Percentiles rank a stretch among this genome's conserved stretches.
Evolutionary conservation across 2,329 filamentous ascomycete species (phyloP).

Genomic region (Elsinoe batatas): DNA sequence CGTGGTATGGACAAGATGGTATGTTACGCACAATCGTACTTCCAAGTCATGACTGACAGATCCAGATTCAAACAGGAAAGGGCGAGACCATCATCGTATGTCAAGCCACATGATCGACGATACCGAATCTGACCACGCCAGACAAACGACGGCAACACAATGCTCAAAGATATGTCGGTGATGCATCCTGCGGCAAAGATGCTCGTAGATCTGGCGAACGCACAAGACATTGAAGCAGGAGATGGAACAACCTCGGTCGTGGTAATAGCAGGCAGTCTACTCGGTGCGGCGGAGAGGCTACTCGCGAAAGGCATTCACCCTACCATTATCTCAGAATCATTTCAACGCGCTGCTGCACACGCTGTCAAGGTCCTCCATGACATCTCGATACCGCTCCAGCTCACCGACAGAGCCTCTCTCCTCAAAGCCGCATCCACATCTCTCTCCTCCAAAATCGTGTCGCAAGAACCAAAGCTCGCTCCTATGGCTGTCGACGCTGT

Average conservation of each 20-base stretch:
- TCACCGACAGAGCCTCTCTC: constrained; percentile 78
- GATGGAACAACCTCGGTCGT: constrained; percentile 98
- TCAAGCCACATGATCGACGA: constrained; percentile 2
- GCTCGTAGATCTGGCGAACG: constrained; percentile 93
- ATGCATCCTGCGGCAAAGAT: constrained; percentile 99
- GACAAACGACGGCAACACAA: constrained; percentile 98
- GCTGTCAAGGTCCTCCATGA: constrained; percentile 84
- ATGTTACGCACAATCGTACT: constrained; percentile 17
- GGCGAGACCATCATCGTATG: constrained; percentile 85
- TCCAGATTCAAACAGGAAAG: constrained; percentile 78
- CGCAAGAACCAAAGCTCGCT: constrained; percentile 92
- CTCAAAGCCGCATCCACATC: constrained; percentile 96
- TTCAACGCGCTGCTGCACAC: constrained; percentile 85
- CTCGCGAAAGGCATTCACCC: constrained; percentile 90
- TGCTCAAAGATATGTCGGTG: constrained; percentile 97
- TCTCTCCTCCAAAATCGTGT: constrained; percentile 96
- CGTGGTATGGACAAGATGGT: constrained; percentile 98
- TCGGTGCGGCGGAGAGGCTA: constrained; percentile 86
- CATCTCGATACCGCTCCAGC: constrained; percentile 89
- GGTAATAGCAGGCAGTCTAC: constrained; percentile 88
- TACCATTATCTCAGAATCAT: constrained; percentile 93
- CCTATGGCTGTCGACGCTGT: constrained; percentile 98
- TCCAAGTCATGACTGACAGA: constrained; percentile 20
- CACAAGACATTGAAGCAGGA: constrained; percentile 96
- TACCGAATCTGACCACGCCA: constrained; percentile 27